phyloP scores from a whole-genome alignment of 768 basidiomycete genomes.

The Sarcodon aspratus region DNA sequence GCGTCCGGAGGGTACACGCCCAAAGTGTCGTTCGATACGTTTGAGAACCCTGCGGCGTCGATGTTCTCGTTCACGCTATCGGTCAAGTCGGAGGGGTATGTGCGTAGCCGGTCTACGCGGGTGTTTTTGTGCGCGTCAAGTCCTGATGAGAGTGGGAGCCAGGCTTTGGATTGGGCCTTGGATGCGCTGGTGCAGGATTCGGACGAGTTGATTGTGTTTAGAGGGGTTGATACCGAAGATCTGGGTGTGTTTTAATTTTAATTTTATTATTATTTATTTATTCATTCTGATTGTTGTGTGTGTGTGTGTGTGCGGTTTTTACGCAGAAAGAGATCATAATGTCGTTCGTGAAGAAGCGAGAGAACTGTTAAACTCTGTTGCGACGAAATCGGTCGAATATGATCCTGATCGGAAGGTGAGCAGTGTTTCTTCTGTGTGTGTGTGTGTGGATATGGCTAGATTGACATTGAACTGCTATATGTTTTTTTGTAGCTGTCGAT shows the following conservation, averaged over 20 bases:
- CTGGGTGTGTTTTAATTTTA: constrained; percentile 37
- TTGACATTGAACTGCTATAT: not conserved
- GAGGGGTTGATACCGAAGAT: constrained; percentile 84
- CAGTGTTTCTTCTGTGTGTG: constrained; percentile 1
- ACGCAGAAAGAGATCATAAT: constrained; percentile 68
- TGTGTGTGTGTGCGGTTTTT: not conserved
- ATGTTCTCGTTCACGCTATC: constrained; percentile 86
- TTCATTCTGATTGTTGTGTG: not conserved
- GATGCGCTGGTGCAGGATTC: constrained; percentile 77
- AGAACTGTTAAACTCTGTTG: constrained; percentile 67
- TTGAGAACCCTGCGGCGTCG: constrained; percentile 67
- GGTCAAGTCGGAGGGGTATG: constrained; percentile 77
- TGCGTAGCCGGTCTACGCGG: constrained; percentile 62
- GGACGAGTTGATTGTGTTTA: constrained; percentile 86
- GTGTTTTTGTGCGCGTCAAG: constrained; percentile 87
- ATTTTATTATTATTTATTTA: not conserved
- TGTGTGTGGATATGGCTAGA: not conserved
- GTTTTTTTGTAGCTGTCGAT: constrained; percentile 53
- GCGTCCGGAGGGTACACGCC: constrained; percentile 27
- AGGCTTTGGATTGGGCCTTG: constrained; percentile 90
- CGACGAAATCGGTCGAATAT: constrained; percentile 68
- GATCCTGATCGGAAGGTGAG: constrained; percentile 67
- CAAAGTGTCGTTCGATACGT: constrained; percentile 82
- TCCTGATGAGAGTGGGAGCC: constrained; percentile 75
- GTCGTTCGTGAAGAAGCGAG: constrained; percentile 77